Evolutionary conservation across 306 rosid genomes (phyloP), one percentile per base, ranked within the genome.

Genomic region (Vicia villosa): DNA sequence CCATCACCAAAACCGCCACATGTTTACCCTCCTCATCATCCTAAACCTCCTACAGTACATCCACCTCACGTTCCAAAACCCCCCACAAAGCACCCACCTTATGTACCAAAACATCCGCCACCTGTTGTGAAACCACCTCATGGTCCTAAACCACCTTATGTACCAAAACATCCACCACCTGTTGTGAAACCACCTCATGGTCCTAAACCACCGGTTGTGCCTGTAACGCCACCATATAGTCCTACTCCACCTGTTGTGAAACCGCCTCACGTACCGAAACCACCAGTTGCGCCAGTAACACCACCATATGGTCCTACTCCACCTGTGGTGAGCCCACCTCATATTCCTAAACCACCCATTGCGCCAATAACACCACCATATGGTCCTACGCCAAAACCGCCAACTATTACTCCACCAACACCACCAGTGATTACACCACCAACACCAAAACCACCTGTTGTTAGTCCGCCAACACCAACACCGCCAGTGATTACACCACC

Each of bases 1-100:
- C 34, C 59, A 52, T 82, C 81, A 15, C 68, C 80, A 16, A 79
- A 70, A 69, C 83, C 88, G 1, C 88, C 87, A 0, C 40, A 55
- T n/a, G 49, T 70, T 3, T 51, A 67, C 16, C 82, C 90, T 0
- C 78, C 81, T 1, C 51, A 74, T 9, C 1, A 13, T 3, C 82
- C 75, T 0, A 74, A 79, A 5, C 80, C 84, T 0, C 74, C 81
- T 0, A 13, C 12, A 17, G 66, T 36, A 0, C 30, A 37, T 1
- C 79, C 80, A 16, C 79, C 79, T 0, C 8, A 55, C 37, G 72
- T 70, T 0, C 89, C 89, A 0, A 73, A 70, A 0, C 87, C 85
- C 0, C 84, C 84, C 0, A 12, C 28, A 24, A 4, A 2, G 3
- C 28, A 24, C 3, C 66, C 76, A 7, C 80, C 82, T 0, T 7